Conservation (phyloP, 306 rosid genomes). For the Quercus suber region DNA sequence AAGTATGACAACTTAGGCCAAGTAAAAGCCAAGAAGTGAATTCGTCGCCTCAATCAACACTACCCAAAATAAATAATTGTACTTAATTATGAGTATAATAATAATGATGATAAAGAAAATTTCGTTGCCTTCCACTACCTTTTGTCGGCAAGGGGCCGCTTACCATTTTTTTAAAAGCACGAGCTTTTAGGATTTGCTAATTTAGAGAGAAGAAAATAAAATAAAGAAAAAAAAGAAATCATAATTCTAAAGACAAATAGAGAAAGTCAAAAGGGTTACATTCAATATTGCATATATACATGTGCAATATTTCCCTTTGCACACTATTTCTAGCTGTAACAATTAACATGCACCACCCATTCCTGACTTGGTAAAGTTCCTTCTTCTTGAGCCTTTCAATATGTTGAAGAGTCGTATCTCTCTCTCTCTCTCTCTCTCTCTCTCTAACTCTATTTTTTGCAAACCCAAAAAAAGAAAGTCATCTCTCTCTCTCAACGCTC, state of each 20-base stretch:
- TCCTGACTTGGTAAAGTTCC: conserved; percentile 30
- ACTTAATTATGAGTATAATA: not conserved
- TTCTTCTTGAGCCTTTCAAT: conserved; percentile 35
- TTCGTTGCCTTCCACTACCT: not conserved
- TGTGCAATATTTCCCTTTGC: not conserved
- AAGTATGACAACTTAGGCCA: conserved; percentile 3
- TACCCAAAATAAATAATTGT: not conserved
- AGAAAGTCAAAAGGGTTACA: not conserved
- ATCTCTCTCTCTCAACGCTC: not conserved
- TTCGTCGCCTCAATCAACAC: not conserved
- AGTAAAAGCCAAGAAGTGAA: conserved; percentile 17
- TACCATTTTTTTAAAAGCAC: not conserved
- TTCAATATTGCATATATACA: not conserved
- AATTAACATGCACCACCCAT: not conserved
- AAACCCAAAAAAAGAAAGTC: not conserved
- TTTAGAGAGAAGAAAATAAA: not conserved
- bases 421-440: not conserved
- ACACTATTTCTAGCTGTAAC: not conserved
- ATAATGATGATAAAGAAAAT: not conserved
- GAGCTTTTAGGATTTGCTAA: not conserved
- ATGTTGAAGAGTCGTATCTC: conserved; percentile 32
- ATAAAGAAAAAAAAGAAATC: not conserved
- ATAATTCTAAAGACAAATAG: not conserved
- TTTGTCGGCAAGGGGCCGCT: conserved; percentile 11
- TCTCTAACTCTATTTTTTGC: conserved; percentile 10